These are phyloP conservation scores for Cephaloascus fragrans DNA, from an alignment of 805 yeast genomes.

Conservation along the genomic window DNA sequence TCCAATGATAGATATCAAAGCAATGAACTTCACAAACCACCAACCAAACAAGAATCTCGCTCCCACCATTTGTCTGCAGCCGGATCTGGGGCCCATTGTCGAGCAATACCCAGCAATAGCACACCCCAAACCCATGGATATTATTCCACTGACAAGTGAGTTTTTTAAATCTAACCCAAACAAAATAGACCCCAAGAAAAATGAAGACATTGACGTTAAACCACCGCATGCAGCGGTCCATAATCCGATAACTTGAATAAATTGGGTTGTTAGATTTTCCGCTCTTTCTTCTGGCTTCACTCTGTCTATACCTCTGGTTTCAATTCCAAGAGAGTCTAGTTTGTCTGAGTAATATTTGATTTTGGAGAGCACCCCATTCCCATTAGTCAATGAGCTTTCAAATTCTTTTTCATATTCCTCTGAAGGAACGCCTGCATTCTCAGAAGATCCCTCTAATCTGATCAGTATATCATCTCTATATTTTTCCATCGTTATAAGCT, in stretches of 20 bases:
- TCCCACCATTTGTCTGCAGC: conserved; percentile 81
- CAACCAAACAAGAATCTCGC: conserved; percentile 78
- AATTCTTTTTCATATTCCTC: too few relatives aligned
- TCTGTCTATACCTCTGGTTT: conserved; percentile 72
- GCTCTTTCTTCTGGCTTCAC: conserved; percentile 59
- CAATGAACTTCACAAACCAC: conserved; percentile 72
- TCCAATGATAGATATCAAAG: conserved; percentile 63
- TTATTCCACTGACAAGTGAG: conserved; percentile 49
- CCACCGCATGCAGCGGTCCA: conserved; percentile 88
- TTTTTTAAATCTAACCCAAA: conserved; percentile 63
- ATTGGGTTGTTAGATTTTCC: conserved; percentile 14
- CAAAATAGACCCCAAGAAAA: conserved; percentile 62
- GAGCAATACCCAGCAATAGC: conserved; percentile 75
- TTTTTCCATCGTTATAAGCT: too few relatives aligned
- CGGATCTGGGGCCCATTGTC: conserved; percentile 84
- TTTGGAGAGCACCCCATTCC: too few relatives aligned
- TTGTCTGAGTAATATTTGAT: conserved; percentile 5
- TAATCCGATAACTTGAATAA: conserved; percentile 49
- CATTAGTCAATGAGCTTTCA: too few relatives aligned
- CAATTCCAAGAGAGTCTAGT: conserved; percentile 52
- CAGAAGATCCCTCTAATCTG: too few relatives aligned
- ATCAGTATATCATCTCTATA: too few relatives aligned
- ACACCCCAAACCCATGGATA: conserved; percentile 63
- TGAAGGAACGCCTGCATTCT: too few relatives aligned
- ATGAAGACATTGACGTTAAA: conserved; percentile 82